A percentile compares a stretch with the other conserved stretches of the same genome.
Evolutionary conservation across 257 asterid genomes (phyloP).

Genomic region (Plantago elongata): DNA sequence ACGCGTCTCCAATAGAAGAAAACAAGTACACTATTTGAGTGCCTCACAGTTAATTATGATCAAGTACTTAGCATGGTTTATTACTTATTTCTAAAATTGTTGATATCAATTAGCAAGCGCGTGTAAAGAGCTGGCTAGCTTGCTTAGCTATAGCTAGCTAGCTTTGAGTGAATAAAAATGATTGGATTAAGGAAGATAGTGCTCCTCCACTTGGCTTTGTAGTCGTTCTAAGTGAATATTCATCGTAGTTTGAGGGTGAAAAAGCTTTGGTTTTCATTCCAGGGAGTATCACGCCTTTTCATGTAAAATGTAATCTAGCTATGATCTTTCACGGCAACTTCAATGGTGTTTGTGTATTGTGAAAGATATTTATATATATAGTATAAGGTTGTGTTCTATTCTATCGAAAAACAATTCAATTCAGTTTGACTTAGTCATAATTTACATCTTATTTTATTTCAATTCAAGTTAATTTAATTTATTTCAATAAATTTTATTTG

Average conservation of each 20-base stretch:
- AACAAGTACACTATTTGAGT: not conserved
- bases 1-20: conserved; percentile 19
- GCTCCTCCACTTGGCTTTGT: conserved; percentile 20
- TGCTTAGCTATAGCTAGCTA: not conserved
- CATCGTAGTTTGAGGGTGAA: conserved; percentile 31
- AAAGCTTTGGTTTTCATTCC: conserved; percentile 23
- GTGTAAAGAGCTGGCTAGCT: not conserved
- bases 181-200: conserved; percentile 17
- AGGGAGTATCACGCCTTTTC: conserved; percentile 30
- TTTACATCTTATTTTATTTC: too few relatives aligned
- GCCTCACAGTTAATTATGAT: not conserved
- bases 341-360: too few relatives aligned
- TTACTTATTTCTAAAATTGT: not conserved
- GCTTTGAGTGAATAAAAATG: conserved; percentile 15
- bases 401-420: too few relatives aligned
- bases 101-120: conserved; percentile 9
- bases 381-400: too few relatives aligned
- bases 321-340: too few relatives aligned
- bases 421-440: too few relatives aligned
- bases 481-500: too few relatives aligned
- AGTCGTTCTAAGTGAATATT: conserved; percentile 17
- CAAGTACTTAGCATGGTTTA: not conserved
- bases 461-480: too few relatives aligned
- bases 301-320: conserved; percentile 23
- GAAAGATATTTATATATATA: too few relatives aligned